Base-by-base conservation (phyloP, 768 basidiomycete species). In the Mrakia gelida region DNA sequence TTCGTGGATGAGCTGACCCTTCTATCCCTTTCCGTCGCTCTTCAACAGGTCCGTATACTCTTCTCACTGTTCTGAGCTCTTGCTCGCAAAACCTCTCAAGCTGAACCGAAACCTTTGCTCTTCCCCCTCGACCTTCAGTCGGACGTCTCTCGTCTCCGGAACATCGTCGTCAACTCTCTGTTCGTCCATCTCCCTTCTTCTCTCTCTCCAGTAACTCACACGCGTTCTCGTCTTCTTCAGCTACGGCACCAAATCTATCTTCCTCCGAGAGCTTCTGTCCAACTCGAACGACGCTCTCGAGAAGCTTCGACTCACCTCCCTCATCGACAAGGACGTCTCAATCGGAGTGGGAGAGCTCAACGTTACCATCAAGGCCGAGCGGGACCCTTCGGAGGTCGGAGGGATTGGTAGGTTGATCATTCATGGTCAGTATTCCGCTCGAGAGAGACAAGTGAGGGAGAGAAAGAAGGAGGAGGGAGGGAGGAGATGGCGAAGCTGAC, bases 261-360 rank as follows among this genome's bases (percentile, higher is more conserved):
- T 18, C 28, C 71, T 41, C 2, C 26, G 34, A 10, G 75, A 78
- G 10, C 28, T 80, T 71, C 89, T 95, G 80, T 95, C 94, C 10
- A 96, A 96, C 82, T 92, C 95, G 61, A 97, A 98, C 84, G 97
- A 99, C 83, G 97, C 97, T 2, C 86, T 98, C 73, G 96, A 98
- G 84, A 98, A 98, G 84, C 88, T 96, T 73, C 91, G 97, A 34
- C 86, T 99, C 63, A 91, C 90, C 21, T 87, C 93, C 5, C 87
- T 99, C 80, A 94, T 88, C 30, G 92, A 95, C 83, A 90, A 90
- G 81, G 86, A 84, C 30, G 86, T 91, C 30, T 90, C 92, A 86
- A 73, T 78, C 77, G 77, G 71, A 3, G 11, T 28, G 13, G 77
- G 77, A 62, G 88, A 89, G 13, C 87, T 96, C 80, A 99, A 99